Evolutionary conservation across 805 yeast species (phyloP).

Genomic region (Yamadazyma kitorensis): DNA sequence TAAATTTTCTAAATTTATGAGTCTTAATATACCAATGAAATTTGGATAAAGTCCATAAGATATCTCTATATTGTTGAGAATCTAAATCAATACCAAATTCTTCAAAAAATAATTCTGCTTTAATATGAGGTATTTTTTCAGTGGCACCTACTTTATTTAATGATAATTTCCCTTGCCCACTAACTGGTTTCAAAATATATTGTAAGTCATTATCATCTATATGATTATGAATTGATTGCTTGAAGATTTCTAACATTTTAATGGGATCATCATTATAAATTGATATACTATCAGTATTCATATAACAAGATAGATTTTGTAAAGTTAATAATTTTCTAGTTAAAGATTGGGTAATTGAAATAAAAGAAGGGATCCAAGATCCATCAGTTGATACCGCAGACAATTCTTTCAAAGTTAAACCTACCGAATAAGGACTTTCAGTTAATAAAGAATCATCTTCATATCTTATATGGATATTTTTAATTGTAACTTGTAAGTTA

Average conservation of each 20-base stretch:
- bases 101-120: slow-evolving; percentile 75
- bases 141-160: slow-evolving; percentile 78
- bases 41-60: slow-evolving; percentile 76
- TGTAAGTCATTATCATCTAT: slow-evolving; percentile 30
- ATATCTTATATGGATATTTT: slow-evolving; percentile 86
- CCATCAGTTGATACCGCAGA: slow-evolving; percentile 90
- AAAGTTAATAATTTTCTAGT: slow-evolving; percentile 78
- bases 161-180: slow-evolving; percentile 81
- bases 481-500: slow-evolving; percentile 86
- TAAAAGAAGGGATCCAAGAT: slow-evolving; percentile 81
- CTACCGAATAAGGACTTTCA: slow-evolving; percentile 74
- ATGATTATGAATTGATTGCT: slow-evolving; percentile 6
- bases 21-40: slow-evolving; percentile 78
- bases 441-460: slow-evolving; percentile 78
- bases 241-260: slow-evolving; percentile 46
- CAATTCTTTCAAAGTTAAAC: slow-evolving; percentile 77
- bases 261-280: slow-evolving; percentile 48
- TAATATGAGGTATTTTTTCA: slow-evolving; percentile 62
- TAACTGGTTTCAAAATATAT: slow-evolving; percentile 78
- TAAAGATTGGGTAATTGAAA: slow-evolving; percentile 61
- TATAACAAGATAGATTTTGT: slow-evolving; percentile 72
- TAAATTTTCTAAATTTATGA: slow-evolving; percentile 63
- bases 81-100: slow-evolving; percentile 87
- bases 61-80: slow-evolving; percentile 78
- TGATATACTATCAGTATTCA: slow-evolving; percentile 67